These are phyloP conservation scores for Mycoemilia scoparia DNA, from an alignment of 192 early-diverging fungal genomes.

Conservation along the genomic window DNA sequence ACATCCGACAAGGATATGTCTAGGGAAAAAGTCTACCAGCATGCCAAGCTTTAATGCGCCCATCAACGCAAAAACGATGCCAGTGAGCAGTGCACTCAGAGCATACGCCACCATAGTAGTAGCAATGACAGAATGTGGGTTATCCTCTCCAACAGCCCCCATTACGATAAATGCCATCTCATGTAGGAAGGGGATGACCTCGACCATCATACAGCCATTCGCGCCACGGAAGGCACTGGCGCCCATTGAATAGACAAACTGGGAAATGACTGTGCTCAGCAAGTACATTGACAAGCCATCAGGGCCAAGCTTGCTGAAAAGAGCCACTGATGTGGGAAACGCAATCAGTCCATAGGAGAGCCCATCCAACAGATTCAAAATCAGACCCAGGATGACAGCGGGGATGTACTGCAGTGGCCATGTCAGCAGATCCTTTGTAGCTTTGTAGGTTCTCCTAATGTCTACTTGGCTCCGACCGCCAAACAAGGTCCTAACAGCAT, in stretches of 20 bases:
- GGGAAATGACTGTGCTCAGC: conserved; percentile 55
- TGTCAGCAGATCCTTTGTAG: conserved; percentile 5
- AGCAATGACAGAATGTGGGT: conserved; percentile 53
- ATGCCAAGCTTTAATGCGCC: conserved; percentile 65
- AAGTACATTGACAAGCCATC: conserved; percentile 94
- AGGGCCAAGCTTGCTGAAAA: conserved; percentile 50
- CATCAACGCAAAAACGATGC: conserved; percentile 64
- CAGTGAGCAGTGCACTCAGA: conserved; percentile 74
- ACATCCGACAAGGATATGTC: conserved; percentile 89
- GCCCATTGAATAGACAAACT: conserved; percentile 57
- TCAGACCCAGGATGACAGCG: conserved; percentile 73
- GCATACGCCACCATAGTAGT: conserved; percentile 84
- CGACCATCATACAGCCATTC: conserved; percentile 77
- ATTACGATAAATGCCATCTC: conserved; percentile 58
- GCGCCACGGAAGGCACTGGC: conserved; percentile 79
- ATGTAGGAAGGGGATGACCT: conserved; percentile 81
- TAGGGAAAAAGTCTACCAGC: conserved; percentile 65
- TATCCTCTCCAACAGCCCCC: conserved; percentile 32
- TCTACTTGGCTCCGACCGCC: too few species aligned
- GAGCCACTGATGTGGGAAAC: conserved; percentile 63
- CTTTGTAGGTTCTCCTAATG: too few species aligned
- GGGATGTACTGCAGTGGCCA: conserved; percentile 57
- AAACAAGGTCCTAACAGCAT: too few species aligned
- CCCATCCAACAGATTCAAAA: conserved; percentile 85
- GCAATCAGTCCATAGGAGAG: conserved; percentile 81